Conservation (phyloP, 768 basidiomycete species). For the Termitomyces sp. region DNA sequence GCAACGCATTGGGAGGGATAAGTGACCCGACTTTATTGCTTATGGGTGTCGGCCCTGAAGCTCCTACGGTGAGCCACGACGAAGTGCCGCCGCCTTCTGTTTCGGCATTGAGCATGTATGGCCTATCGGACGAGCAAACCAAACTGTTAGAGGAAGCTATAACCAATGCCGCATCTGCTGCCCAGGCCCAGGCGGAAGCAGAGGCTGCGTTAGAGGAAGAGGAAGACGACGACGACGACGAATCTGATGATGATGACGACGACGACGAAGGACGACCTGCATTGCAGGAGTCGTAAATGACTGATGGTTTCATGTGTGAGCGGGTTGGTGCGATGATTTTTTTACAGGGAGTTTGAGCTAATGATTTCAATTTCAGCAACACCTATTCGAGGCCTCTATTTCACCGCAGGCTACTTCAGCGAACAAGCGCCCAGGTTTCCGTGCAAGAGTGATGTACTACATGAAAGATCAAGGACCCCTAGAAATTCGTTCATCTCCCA, state of each 20-base stretch:
- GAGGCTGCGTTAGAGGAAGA: constrained; percentile 72
- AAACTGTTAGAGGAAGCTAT: constrained; percentile 68
- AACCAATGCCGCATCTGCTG: constrained; percentile 66
- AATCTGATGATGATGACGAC: constrained; percentile 39
- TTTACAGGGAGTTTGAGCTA: constrained; percentile 10
- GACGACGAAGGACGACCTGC: constrained; percentile 31
- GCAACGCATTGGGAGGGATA: not conserved
- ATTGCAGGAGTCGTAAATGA: constrained; percentile 13
- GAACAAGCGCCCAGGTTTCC: not conserved
- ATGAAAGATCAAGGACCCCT: not conserved
- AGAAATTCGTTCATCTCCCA: not conserved
- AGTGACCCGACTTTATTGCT: not conserved
- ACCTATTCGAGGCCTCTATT: not conserved
- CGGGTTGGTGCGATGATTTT: not conserved
- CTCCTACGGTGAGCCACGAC: not conserved
- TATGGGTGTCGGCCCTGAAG: not conserved
- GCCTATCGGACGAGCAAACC: constrained; percentile 70
- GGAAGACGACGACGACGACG: constrained; percentile 42
- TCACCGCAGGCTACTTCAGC: not conserved
- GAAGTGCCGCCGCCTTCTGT: constrained; percentile 16
- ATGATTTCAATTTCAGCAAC: constrained; percentile 10
- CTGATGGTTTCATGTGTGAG: not conserved
- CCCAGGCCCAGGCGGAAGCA: constrained; percentile 74
- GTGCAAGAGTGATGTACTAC: not conserved
- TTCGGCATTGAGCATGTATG: constrained; percentile 57